Percentiles rank a stretch among this genome's conserved stretches.
phyloP scores from a whole-genome alignment of 202 grass and related monocot genomes.

The Hordeum pubiflorum region DNA sequence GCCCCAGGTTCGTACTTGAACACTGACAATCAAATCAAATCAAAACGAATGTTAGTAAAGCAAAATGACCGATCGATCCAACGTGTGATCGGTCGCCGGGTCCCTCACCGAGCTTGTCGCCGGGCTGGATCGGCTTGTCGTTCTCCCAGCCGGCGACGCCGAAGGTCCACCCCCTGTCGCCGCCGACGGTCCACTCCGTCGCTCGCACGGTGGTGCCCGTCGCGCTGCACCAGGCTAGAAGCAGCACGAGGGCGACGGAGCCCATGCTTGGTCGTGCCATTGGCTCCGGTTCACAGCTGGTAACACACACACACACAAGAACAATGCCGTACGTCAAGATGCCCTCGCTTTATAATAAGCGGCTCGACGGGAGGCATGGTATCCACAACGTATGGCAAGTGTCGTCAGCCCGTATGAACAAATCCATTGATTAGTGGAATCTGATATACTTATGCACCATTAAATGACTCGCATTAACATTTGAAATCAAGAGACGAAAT shows the following conservation, averaged over 20 bases:
- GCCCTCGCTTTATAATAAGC: neutral
- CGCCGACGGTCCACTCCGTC: constrained; percentile 2
- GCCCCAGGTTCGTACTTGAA: neutral
- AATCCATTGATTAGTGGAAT: too few species aligned
- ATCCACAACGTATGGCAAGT: too few species aligned
- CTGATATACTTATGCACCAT: too few species aligned
- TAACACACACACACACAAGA: too few species aligned
- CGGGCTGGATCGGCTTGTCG: constrained; percentile 6
- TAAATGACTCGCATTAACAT: too few species aligned
- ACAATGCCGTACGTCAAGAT: neutral
- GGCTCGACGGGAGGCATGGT: too few species aligned
- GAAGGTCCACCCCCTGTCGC: constrained; percentile 1
- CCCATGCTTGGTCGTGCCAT: neutral
- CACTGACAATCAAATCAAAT: neutral
- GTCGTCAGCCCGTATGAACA: too few species aligned
- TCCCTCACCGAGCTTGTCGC: constrained; percentile 14
- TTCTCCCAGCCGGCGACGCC: constrained; percentile 14
- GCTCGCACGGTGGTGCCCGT: neutral
- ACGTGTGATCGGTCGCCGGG: neutral
- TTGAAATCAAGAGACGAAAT: too few species aligned
- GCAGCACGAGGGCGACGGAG: neutral
- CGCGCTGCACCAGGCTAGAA: neutral
- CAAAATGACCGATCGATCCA: too few species aligned
- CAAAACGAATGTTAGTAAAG: too few species aligned
- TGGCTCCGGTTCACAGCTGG: neutral